Evolutionary conservation across 2,329 filamentous ascomycete species (phyloP), one percentile per base, ranked within the genome.

Genomic region (Fusarium tuaranense): DNA sequence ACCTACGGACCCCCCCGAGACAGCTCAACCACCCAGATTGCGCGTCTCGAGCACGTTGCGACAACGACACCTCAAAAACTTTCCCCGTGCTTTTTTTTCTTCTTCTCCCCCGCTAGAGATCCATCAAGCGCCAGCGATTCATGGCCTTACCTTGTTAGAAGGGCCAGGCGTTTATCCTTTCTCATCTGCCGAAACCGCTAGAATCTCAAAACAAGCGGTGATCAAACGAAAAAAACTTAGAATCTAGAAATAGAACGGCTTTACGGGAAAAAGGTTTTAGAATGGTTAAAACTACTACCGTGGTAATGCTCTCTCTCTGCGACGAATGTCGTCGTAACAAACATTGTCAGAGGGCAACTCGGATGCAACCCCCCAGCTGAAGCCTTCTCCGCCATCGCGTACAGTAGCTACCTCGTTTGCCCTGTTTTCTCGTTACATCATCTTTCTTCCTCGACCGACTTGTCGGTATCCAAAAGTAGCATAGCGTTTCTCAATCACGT

Each of bases 11-110:
- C 46, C 22, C 27, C 22, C 32, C 32, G 44, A 65, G 36, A 22
- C 25, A 20, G 16, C 14, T 65, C 39, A 58, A 46, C 70, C 67
- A 70, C 63, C 59, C 67, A 67, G 55, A 67, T 41, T 63, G 38
- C 55, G 32, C 51, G 32, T 63, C 36, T 58, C 12, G 67, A 60
- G 67, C 70, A 70, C 67, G 70, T 72, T 72, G 67, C 60, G 39
- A 5, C 60, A 32, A 27, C 41, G 39, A 27, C 58, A 32, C 32
- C 32, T 32, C 32, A 32, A 32, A 32, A 32, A 32, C 10, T 32
- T 32, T 32, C 60, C 60, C 41, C 41, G 41, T 48, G 30, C 34
- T 22, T 34, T 48, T 55, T 18, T 16, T 34, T 25, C 30, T 34
- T 55, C 46, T 27, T 27, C 27, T 30, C 46, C 36, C 36, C 25